These are phyloP conservation scores for Camelina hispida DNA, from an alignment of 345 rosid species.

Conservation along the genomic window DNA sequence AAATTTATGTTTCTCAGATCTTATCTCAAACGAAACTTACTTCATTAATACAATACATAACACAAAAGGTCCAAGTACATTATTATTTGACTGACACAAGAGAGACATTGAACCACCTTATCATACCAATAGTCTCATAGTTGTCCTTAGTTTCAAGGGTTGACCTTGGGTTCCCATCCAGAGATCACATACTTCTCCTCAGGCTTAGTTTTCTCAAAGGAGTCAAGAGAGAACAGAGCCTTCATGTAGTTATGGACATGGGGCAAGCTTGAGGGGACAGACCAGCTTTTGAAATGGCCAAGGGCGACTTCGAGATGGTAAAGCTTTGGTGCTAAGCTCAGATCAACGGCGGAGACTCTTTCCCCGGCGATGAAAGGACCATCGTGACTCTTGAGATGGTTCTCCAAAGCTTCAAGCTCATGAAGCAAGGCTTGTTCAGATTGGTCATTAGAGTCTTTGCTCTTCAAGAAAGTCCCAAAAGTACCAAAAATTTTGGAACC, in stretches of 20 bases:
- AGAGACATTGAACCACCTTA: conserved; percentile 27
- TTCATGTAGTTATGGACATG: conserved; percentile 66
- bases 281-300: conserved; percentile 88
- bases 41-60: conserved; percentile 11
- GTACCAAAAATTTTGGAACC: conserved; percentile 75
- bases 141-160: conserved; percentile 51
- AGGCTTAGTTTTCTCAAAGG: conserved; percentile 74
- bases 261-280: conserved; percentile 67
- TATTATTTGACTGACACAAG: conserved; percentile 23
- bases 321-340: conserved; percentile 89
- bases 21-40: conserved; percentile 11
- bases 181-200: conserved; percentile 65
- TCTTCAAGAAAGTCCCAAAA: conserved; percentile 72
- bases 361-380: conserved; percentile 88
- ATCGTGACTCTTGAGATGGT: conserved; percentile 74
- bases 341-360: conserved; percentile 72
- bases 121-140: conserved; percentile 12
- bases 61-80: conserved; percentile 30
- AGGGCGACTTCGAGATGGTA: conserved; percentile 86
- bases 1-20: neutral
- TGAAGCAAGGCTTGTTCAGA: conserved; percentile 73
- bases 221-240: conserved; percentile 59
- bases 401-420: conserved; percentile 83
- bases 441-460: conserved; percentile 83
- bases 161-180: conserved; percentile 86